Evolutionary conservation across 2,329 filamentous ascomycete genomes (phyloP).

Genomic region (Verticillium klebahnii): DNA sequence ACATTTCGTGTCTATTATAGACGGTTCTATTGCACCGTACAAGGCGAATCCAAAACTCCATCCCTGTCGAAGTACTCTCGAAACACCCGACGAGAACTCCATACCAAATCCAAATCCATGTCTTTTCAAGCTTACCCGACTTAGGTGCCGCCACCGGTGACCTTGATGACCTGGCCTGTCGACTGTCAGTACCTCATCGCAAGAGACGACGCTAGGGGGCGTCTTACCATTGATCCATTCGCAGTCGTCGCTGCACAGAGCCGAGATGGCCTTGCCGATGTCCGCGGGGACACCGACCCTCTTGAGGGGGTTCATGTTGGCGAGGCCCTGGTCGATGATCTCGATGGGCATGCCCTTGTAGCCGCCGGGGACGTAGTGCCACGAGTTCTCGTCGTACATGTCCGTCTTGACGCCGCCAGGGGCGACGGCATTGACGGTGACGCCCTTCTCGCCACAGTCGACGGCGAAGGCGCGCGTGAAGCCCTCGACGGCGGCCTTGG

Average conservation of each 20-base stretch:
- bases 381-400: constrained; percentile 70
- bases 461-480: constrained; percentile 68
- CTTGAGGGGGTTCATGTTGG: constrained; percentile 53
- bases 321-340: constrained; percentile 50
- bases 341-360: constrained; percentile 45
- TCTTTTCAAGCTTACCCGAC: background rate
- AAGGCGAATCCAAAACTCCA: background rate
- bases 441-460: constrained; percentile 62
- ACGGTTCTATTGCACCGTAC: background rate
- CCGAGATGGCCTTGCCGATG: constrained; percentile 52
- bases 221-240: constrained; percentile 62
- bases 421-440: constrained; percentile 70
- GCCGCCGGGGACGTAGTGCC: constrained; percentile 59
- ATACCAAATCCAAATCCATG: background rate
- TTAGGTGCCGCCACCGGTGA: constrained; percentile 26
- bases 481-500: constrained; percentile 69
- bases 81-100: background rate
- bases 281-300: constrained; percentile 54
- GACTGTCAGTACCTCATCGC: constrained; percentile 51
- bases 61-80: background rate
- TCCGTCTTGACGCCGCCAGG: constrained; percentile 71
- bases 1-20: background rate
- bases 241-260: constrained; percentile 51
- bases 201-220: constrained; percentile 22
- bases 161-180: constrained; percentile 33